Evolutionary conservation across 768 basidiomycete genomes (phyloP).

Genomic region (Kwoniella europaea): DNA sequence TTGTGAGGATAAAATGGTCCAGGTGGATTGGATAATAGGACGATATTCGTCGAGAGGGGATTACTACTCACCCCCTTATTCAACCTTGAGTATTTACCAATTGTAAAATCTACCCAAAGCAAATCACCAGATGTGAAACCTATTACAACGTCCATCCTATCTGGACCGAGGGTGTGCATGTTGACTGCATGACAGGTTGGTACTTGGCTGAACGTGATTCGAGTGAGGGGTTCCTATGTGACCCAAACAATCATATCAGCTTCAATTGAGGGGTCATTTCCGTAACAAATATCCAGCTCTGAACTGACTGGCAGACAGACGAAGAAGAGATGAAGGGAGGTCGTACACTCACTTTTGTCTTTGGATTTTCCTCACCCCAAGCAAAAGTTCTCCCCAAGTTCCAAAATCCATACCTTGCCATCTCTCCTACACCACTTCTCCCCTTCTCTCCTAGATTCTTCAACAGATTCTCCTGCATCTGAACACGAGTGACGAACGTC

Average conservation of each 20-base stretch:
- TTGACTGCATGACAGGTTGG: constrained; percentile 94
- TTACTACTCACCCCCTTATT: constrained; percentile 54
- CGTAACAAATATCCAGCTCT: too few species aligned
- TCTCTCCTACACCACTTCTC: constrained; percentile 69
- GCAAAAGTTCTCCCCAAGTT: constrained; percentile 81
- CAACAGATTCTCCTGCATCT: constrained; percentile 75
- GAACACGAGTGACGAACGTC: constrained; percentile 85
- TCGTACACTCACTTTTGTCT: constrained; percentile 69
- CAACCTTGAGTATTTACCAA: constrained; percentile 53
- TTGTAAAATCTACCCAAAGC: constrained; percentile 80
- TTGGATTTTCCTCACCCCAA: constrained; percentile 85
- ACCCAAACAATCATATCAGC: neutral
- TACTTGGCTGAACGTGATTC: constrained; percentile 80
- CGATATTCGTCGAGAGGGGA: too few species aligned
- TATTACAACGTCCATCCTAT: constrained; percentile 83
- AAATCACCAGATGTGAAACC: constrained; percentile 95
- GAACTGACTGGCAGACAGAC: neutral
- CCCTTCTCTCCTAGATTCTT: constrained; percentile 71
- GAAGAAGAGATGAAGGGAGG: neutral
- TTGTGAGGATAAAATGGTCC: too few species aligned
- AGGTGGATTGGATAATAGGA: too few species aligned
- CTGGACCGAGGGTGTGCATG: constrained; percentile 72
- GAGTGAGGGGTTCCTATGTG: constrained; percentile 79
- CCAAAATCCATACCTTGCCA: constrained; percentile 79
- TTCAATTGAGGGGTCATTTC: too few species aligned